Evolutionary conservation across 371 early-diverging fungal genomes (phyloP).

Genomic region (Mucor piriformis): DNA sequence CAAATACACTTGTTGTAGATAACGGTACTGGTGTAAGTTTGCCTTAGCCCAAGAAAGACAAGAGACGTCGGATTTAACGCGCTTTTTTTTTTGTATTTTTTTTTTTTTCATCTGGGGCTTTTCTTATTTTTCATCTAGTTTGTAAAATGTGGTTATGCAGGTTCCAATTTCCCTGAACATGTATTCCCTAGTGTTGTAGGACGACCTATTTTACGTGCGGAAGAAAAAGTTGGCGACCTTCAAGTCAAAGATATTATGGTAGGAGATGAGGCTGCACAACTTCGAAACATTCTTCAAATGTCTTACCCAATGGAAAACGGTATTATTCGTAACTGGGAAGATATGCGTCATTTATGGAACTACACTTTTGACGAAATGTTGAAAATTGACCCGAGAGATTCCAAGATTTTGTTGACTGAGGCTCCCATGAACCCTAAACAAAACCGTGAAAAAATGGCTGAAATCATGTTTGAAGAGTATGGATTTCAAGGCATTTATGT

Average conservation of each 20-base stretch:
- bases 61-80: background rate
- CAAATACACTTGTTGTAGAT: constrained; percentile 90
- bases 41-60: background rate
- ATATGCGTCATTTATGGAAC: constrained; percentile 97
- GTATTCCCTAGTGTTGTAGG: constrained; percentile 97
- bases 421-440: constrained; percentile 94
- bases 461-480: constrained; percentile 95
- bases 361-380: constrained; percentile 95
- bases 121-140: constrained; percentile 74
- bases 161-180: constrained; percentile 94
- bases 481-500: constrained; percentile 93
- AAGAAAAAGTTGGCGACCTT: constrained; percentile 81
- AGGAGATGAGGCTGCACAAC: constrained; percentile 93
- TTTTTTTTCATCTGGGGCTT: no score
- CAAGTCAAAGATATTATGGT: constrained; percentile 94
- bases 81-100: background rate
- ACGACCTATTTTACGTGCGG: constrained; percentile 95
- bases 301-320: constrained; percentile 98
- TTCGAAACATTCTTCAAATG: constrained; percentile 90
- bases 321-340: constrained; percentile 97
- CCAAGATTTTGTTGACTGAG: constrained; percentile 94
- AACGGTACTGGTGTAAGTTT: constrained; percentile 93
- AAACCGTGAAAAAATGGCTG: constrained; percentile 92
- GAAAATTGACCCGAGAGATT: constrained; percentile 82
- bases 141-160: constrained; percentile 96